Evolutionary conservation across 2,329 filamentous ascomycete species (phyloP), one percentile per base, ranked within the genome.

Genomic region (Penicillium expansum): DNA sequence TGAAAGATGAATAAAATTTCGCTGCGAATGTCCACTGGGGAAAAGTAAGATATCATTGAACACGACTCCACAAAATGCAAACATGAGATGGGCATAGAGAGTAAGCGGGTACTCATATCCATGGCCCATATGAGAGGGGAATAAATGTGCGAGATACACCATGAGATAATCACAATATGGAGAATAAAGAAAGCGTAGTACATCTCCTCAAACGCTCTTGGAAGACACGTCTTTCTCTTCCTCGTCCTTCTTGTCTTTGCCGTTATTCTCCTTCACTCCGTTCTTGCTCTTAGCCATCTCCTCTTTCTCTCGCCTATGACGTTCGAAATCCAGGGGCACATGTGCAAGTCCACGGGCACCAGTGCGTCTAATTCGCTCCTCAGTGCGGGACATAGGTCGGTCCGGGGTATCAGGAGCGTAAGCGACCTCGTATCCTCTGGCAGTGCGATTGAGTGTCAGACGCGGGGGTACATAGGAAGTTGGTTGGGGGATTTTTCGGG

Each of bases 291-390:
- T 22, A 20, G 43, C 52, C 24, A 14, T 30, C 16, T 41, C 24
- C 30, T 43, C 44, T 47, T 44, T 59, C 48, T 58, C 58, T 60
- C 43, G 53, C 56, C 32, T 56, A 61, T 56, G 52, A 8, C 63
- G 61, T 3, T 64, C 64, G 16, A 71, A 68, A 24, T 75, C 66
- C 39, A 77, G 57, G 3, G 74, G 73, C 55, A 74, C 76, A 35
- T 73, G 76, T 5, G 77, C 77, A 47, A 79, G 59, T 0, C 77
- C 77, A 39, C 69, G 74, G 6, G 74, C 76, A 13, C 77, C 77
- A 6, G 76, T 79, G 42, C 67, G 56, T 37, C 76, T 68, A 32
- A 79, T 76, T 30, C 77, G 68, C 60, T 75, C 69, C 57, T 79
- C 77, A 0, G 76, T 77, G 18, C 76, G 71, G 43, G 76, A 78